These are phyloP conservation scores for Microascus cirrosus DNA, from an alignment of 2,329 filamentous ascomycete species.

Conservation along the genomic window DNA sequence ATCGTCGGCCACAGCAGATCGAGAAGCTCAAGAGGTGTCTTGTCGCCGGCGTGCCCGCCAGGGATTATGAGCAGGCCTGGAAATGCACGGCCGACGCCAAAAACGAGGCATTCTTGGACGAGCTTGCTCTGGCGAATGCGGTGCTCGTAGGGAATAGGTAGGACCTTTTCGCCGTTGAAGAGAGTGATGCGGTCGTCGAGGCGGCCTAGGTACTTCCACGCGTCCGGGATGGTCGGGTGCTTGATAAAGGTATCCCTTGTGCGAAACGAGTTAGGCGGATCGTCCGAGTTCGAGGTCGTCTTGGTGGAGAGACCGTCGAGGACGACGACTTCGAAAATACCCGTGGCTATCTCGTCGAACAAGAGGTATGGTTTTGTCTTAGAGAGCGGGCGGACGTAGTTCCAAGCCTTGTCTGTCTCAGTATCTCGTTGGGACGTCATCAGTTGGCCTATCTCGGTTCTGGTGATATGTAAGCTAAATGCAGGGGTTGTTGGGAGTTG, in stretches of 20 bases:
- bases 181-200: slow-evolving; percentile 33
- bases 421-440: slow-evolving; percentile 41
- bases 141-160: slow-evolving; percentile 37
- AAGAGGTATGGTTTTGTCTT: slow-evolving; percentile 27
- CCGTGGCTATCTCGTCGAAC: slow-evolving; percentile 18
- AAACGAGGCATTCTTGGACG: slow-evolving; percentile 45
- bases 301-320: slow-evolving; percentile 21
- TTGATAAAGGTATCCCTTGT: slow-evolving; percentile 31
- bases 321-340: slow-evolving; percentile 21
- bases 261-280: slow-evolving; percentile 30
- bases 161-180: slow-evolving; percentile 35
- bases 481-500: background rate
- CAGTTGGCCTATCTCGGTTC: slow-evolving; percentile 44
- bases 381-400: slow-evolving; percentile 34
- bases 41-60: slow-evolving; percentile 25
- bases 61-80: slow-evolving; percentile 44
- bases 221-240: slow-evolving; percentile 25
- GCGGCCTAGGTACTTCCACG: slow-evolving; percentile 33
- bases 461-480: slow-evolving; percentile 9
- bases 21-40: slow-evolving; percentile 32
- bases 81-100: slow-evolving; percentile 39
- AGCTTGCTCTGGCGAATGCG: slow-evolving; percentile 37
- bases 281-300: slow-evolving; percentile 23
- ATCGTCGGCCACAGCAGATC: slow-evolving; percentile 36
- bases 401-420: slow-evolving; percentile 36